phyloP scores from a whole-genome alignment of 106 monocot genomes.

The Cymbidium sinense region DNA sequence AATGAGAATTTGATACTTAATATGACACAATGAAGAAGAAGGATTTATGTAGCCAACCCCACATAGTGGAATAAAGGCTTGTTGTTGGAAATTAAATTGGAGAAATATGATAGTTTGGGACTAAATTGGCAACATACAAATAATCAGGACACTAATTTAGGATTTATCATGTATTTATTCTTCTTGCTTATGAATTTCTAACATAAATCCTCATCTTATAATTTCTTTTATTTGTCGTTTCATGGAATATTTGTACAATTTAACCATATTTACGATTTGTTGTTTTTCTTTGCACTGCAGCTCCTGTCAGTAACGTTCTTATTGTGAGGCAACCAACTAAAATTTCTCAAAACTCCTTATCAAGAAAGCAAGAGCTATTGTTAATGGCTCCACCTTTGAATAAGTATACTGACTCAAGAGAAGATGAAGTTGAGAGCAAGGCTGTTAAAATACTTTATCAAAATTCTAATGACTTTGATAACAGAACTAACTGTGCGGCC shows the following conservation, averaged over 20 bases:
- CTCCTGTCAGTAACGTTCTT: conserved; percentile 71
- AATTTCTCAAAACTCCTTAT: conserved; percentile 15
- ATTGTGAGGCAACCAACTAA: conserved; percentile 35
- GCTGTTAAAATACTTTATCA: conserved; percentile 20
- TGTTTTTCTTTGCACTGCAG: conserved; percentile 22
- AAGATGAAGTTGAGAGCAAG: conserved; percentile 27
- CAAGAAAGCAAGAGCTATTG: conserved; percentile 27
- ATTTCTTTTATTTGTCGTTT: neutral
- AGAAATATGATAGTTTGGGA: no score
- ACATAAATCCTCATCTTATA: neutral
- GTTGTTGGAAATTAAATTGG: no score
- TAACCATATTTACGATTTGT: neutral
- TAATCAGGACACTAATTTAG: no score
- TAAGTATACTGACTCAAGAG: conserved; percentile 37
- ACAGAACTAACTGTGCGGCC: conserved; percentile 35
- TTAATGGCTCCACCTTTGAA: conserved; percentile 44
- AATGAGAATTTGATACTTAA: no score
- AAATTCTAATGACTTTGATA: conserved; percentile 13
- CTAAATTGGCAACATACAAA: no score
- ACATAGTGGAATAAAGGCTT: no score
- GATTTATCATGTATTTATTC: no score
- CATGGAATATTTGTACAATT: neutral
- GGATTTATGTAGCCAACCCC: no score
- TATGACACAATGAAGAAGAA: no score
- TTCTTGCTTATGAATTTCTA: neutral